Percentiles rank a stretch among this genome's conserved stretches.
Conservation (phyloP, 2,329 filamentous ascomycete genomes). For the Rutstroemia sp. region DNA sequence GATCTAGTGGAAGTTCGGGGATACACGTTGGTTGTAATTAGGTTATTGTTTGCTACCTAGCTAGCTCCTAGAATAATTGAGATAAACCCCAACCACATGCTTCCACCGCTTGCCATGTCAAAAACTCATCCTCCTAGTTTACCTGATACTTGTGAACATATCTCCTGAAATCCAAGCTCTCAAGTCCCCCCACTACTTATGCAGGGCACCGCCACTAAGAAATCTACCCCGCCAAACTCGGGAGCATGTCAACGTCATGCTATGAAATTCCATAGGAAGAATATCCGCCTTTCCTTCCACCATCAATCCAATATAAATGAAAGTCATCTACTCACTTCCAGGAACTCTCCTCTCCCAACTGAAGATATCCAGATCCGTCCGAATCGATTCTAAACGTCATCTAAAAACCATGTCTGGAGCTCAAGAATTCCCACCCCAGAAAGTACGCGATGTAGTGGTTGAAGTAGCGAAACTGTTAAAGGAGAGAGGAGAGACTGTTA, state of each 20-base stretch:
- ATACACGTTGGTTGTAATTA: no score
- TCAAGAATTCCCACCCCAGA: constrained; percentile 23
- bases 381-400: background rate
- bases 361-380: background rate
- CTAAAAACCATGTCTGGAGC: background rate
- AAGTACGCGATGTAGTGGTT: constrained; percentile 23
- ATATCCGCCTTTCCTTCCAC: background rate
- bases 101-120: no score
- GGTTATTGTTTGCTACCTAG: no score
- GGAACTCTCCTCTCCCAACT: background rate
- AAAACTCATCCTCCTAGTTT: no score
- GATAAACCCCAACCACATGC: no score
- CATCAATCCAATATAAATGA: constrained; percentile 1
- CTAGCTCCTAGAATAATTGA: no score
- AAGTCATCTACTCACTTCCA: background rate
- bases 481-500: constrained; percentile 47
- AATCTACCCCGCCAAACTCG: background rate
- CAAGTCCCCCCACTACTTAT: background rate
- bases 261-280: background rate
- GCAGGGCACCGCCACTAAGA: constrained; percentile 1
- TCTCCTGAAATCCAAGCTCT: background rate
- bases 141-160: no score
- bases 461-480: constrained; percentile 48
- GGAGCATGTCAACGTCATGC: constrained; percentile 1
- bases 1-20: background rate